Percentiles rank a stretch among this genome's conserved stretches.
Evolutionary conservation across 495 filamentous ascomycete genomes (phyloP).

Genomic region (Penicillium canescens): DNA sequence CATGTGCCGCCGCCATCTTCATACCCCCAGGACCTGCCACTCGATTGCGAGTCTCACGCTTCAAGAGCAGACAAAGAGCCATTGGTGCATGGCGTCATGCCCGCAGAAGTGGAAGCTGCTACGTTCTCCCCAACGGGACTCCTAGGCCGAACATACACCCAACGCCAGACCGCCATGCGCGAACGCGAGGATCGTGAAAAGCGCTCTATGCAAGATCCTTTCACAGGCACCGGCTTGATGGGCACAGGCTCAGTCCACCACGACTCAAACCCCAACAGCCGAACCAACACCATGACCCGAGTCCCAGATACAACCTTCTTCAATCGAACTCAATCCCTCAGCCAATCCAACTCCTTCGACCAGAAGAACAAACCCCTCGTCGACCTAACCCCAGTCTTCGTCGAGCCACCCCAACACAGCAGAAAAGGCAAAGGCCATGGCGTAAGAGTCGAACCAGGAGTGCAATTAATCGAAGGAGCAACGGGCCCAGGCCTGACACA

Average conservation of each 20-base stretch:
- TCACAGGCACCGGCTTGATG: conserved; percentile 23
- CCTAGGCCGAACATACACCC: conserved; percentile 62
- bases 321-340: conserved; percentile 32
- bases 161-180: conserved; percentile 57
- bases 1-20: conserved; percentile 47
- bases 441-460: conserved; percentile 59
- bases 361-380: conserved; percentile 64
- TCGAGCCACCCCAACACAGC: conserved; percentile 70
- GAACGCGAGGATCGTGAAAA: conserved; percentile 51
- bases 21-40: conserved; percentile 35
- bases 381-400: conserved; percentile 72
- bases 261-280: conserved; percentile 24
- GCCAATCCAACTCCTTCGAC: not conserved
- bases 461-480: conserved; percentile 65
- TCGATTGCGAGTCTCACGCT: conserved; percentile 22
- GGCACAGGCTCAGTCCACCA: conserved; percentile 9
- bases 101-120: conserved; percentile 35
- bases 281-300: conserved; percentile 40
- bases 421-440: conserved; percentile 72
- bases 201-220: conserved; percentile 28
- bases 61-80: conserved; percentile 5
- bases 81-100: conserved; percentile 12
- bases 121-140: conserved; percentile 59
- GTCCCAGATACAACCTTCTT: conserved; percentile 23
- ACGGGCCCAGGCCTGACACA: conserved; percentile 49